Percentiles rank a stretch among this genome's conserved stretches.
These are phyloP conservation scores for Pseudoneurospora amorphoporcata DNA, from an alignment of 495 filamentous ascomycete genomes.

Conservation along the genomic window DNA sequence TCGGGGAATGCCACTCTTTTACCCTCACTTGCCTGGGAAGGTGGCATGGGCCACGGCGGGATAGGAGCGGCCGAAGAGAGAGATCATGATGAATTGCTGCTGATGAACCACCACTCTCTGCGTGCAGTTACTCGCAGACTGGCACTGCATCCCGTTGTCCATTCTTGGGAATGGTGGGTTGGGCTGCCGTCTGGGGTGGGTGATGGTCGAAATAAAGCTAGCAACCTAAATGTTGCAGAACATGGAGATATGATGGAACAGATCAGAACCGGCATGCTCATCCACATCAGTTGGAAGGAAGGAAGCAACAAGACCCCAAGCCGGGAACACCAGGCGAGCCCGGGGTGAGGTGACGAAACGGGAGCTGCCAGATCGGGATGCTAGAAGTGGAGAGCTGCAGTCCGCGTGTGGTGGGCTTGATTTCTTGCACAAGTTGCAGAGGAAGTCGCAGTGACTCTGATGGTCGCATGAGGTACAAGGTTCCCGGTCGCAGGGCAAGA, in stretches of 20 bases:
- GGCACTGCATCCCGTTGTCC: background rate
- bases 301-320: background rate
- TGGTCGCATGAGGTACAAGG: background rate
- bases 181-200: background rate
- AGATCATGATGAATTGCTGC: background rate
- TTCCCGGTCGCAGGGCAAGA: background rate
- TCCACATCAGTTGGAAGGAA: background rate
- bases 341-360: constrained; percentile 17
- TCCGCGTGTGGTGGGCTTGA: background rate
- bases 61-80: background rate
- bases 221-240: background rate
- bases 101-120: background rate
- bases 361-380: constrained; percentile 15
- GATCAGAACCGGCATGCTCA: background rate
- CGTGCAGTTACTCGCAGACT: background rate
- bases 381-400: background rate
- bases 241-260: background rate
- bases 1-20: background rate
- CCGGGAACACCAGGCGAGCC: constrained; percentile 4
- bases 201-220: background rate
- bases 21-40: background rate
- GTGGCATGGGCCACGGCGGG: background rate
- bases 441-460: background rate
- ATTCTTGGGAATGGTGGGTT: background rate
- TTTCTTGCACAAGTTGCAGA: background rate